Evolutionary conservation across 2,329 filamentous ascomycete genomes (phyloP).

Genomic region (Aspergillus sp.): DNA sequence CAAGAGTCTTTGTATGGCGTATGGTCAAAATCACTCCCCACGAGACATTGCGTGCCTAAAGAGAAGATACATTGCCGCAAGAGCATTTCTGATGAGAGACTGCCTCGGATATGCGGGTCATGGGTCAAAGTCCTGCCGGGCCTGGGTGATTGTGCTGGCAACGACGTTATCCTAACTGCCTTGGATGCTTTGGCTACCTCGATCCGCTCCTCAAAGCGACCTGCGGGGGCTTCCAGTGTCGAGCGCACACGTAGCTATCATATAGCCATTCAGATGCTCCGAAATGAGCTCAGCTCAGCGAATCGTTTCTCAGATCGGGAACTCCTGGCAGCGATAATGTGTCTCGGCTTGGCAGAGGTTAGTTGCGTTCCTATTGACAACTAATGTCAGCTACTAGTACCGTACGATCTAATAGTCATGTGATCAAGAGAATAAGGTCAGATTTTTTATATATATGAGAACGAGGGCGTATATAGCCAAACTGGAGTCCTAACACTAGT

Average conservation of each 20-base stretch:
- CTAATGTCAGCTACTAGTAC: too few relatives aligned
- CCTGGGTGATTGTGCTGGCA: neutral
- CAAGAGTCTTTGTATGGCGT: too few relatives aligned
- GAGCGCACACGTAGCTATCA: neutral
- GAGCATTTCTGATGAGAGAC: neutral
- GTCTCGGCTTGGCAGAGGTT: neutral
- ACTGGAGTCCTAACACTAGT: too few relatives aligned
- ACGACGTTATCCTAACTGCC: neutral
- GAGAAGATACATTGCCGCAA: neutral
- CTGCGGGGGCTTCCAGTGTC: neutral
- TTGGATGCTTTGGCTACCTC: neutral
- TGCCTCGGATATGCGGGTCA: neutral
- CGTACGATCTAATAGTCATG: too few relatives aligned
- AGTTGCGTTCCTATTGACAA: too few relatives aligned
- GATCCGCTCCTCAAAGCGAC: neutral
- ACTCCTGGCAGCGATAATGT: neutral
- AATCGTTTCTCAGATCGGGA: neutral
- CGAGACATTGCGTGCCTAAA: neutral
- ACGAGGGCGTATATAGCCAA: too few relatives aligned
- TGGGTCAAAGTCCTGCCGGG: neutral
- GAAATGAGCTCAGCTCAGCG: neutral
- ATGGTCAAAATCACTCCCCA: too few relatives aligned
- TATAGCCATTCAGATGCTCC: neutral
- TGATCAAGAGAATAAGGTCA: too few relatives aligned
- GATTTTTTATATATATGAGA: too few relatives aligned